These are phyloP conservation scores for Fragilariopsis cylindrus DNA, from an alignment of 108 stramenopile genomes.

Conservation along the genomic window DNA sequence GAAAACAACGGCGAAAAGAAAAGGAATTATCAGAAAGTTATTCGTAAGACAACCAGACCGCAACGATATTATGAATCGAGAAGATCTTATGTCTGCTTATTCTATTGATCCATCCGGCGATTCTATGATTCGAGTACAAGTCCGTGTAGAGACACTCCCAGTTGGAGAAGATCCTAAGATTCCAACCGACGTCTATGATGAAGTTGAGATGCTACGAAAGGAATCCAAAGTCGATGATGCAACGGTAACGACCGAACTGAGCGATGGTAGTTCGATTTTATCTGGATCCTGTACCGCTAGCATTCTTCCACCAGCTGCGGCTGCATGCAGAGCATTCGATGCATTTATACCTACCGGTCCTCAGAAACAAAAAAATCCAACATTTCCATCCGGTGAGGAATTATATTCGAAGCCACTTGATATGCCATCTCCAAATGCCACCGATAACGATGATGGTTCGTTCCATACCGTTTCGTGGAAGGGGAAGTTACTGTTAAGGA, in stretches of 20 bases:
- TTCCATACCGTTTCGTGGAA: background rate
- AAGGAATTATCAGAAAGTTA: background rate
- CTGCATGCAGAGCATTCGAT: slow-evolving; percentile 1
- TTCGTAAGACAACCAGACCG: background rate
- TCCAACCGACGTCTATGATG: background rate
- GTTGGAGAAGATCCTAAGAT: background rate
- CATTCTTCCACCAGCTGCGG: background rate
- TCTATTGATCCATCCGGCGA: slow-evolving; percentile 29
- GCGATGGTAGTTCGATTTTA: background rate
- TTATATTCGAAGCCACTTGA: background rate
- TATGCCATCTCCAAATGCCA: background rate
- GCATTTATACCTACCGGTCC: background rate
- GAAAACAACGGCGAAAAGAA: background rate
- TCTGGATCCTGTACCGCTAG: background rate
- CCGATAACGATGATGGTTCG: background rate
- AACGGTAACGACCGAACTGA: background rate
- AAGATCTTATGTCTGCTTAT: slow-evolving; percentile 18
- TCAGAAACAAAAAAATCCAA: background rate
- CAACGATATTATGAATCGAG: background rate
- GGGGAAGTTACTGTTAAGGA: background rate
- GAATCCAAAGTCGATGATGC: background rate
- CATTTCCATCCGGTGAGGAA: background rate
- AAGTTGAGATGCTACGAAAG: background rate
- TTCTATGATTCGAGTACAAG: slow-evolving; percentile 21
- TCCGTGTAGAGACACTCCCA: background rate